Percentiles rank a stretch among this genome's conserved stretches.
These are phyloP conservation scores for Berberis thunbergii DNA, from an alignment of 164 flowering plant species.

Conservation along the genomic window DNA sequence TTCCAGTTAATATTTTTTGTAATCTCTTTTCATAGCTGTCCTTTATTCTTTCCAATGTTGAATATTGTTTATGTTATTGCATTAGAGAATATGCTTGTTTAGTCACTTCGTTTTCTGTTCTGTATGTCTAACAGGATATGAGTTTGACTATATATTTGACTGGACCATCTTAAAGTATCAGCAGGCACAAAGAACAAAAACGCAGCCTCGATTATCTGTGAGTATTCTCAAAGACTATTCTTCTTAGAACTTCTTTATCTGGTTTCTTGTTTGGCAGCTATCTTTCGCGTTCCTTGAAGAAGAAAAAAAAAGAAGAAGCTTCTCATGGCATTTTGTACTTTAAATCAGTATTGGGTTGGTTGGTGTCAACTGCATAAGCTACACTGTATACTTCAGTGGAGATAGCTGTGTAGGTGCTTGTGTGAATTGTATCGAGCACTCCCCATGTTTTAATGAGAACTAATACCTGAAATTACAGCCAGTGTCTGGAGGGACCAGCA, in stretches of 20 bases:
- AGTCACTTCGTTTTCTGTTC: constrained; percentile 1
- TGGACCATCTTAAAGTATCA: constrained; percentile 98
- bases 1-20: too few species aligned
- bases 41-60: not conserved
- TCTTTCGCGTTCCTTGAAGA: too few species aligned
- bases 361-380: too few species aligned
- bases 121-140: constrained; percentile 48
- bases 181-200: constrained; percentile 71
- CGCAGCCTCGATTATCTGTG: constrained; percentile 54
- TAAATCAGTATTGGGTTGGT: too few species aligned
- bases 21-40: too few species aligned
- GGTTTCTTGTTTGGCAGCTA: not conserved
- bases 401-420: too few species aligned
- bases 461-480: constrained; percentile 38
- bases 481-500: constrained; percentile 47
- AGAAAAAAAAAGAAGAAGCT: too few species aligned
- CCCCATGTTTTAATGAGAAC: not conserved
- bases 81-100: not conserved
- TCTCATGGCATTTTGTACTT: not conserved
- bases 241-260: not conserved
- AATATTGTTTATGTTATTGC: not conserved
- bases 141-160: constrained; percentile 87
- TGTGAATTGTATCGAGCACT: not conserved
- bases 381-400: too few species aligned
- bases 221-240: constrained; percentile 15